Conservation (phyloP, 2,329 filamentous ascomycete species). For the Magnaporthiopsis incrustans region DNA sequence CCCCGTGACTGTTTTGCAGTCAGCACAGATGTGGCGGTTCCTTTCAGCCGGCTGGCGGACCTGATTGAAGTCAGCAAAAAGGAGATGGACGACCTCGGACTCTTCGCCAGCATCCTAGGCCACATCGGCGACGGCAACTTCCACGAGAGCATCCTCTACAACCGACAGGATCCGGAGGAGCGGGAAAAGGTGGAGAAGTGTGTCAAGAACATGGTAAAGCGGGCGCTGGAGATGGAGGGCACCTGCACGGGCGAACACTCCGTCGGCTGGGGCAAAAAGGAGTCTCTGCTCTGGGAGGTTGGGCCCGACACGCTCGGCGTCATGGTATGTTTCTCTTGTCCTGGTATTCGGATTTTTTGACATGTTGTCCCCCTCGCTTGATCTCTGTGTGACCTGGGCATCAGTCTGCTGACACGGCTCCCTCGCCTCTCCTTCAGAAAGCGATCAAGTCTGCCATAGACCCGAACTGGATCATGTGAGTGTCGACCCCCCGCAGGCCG, state of each 20-base stretch:
- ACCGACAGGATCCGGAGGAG: constrained; percentile 60
- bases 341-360: neutral
- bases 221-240: constrained; percentile 90
- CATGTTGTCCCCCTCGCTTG: neutral
- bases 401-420: neutral
- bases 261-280: constrained; percentile 80
- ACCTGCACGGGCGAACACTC: constrained; percentile 88
- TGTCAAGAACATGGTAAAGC: constrained; percentile 82
- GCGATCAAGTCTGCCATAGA: constrained; percentile 76
- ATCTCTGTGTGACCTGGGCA: neutral
- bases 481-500: neutral
- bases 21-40: constrained; percentile 80
- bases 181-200: constrained; percentile 68
- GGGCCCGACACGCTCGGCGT: constrained; percentile 72
- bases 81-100: constrained; percentile 75
- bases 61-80: constrained; percentile 79
- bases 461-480: constrained; percentile 69
- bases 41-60: constrained; percentile 65
- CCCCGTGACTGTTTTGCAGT: neutral
- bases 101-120: constrained; percentile 82
- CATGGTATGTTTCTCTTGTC: constrained; percentile 43
- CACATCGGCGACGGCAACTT: constrained; percentile 95
- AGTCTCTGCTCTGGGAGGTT: constrained; percentile 68
- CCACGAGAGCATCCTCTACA: constrained; percentile 87
- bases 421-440: constrained; percentile 26